phyloP scores from a whole-genome alignment of 768 basidiomycete species.

The Tubosaeta sp. region DNA sequence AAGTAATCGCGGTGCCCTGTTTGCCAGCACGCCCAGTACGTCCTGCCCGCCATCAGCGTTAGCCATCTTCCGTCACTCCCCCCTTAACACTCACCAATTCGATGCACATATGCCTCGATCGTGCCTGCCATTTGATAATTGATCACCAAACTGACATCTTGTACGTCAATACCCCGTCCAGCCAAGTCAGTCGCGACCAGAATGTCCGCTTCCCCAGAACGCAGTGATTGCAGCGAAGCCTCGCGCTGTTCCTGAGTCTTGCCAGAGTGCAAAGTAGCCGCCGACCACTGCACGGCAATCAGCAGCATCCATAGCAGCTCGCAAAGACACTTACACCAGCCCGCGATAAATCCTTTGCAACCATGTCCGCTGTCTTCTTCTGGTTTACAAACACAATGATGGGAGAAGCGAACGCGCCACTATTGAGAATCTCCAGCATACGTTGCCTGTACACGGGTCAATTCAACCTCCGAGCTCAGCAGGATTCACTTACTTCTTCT shows the following conservation, averaged over 20 bases:
- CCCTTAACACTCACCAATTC: conserved; percentile 70
- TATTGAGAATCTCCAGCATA: conserved; percentile 90
- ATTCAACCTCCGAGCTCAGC: background rate
- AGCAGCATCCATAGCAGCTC: background rate
- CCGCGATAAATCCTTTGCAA: conserved; percentile 88
- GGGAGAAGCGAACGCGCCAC: conserved; percentile 74
- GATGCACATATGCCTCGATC: conserved; percentile 97
- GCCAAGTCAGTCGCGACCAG: conserved; percentile 97
- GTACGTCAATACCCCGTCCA: conserved; percentile 98
- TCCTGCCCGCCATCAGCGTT: conserved; percentile 42
- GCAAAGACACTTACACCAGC: conserved; percentile 62
- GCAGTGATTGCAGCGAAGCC: conserved; percentile 79
- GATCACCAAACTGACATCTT: conserved; percentile 92
- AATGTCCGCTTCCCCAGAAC: conserved; percentile 81
- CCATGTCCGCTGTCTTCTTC: conserved; percentile 99
- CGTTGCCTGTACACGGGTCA: conserved; percentile 51
- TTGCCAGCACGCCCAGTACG: conserved; percentile 99
- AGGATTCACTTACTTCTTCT: conserved; percentile 74
- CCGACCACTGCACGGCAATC: conserved; percentile 61
- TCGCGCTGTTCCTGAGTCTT: conserved; percentile 98
- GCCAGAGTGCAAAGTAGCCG: conserved; percentile 91
- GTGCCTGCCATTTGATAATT: conserved; percentile 97
- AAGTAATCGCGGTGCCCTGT: conserved; percentile 88
- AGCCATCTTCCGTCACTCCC: background rate
- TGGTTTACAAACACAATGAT: conserved; percentile 99